phyloP scores from a whole-genome alignment of 192 early-diverging fungal genomes.

The Backusella parvicylindrica region DNA sequence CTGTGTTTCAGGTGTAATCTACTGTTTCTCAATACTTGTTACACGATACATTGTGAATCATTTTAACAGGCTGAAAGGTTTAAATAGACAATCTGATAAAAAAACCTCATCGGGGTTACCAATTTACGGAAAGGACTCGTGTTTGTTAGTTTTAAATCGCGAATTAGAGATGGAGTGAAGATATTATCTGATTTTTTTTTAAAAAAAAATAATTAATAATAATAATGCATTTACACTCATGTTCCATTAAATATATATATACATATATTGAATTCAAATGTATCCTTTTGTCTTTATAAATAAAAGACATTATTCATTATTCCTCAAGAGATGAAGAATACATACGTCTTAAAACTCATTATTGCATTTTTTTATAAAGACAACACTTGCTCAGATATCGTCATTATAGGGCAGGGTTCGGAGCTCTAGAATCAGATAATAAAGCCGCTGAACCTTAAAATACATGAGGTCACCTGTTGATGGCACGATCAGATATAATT shows the following conservation, averaged over 20 bases:
- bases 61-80: background rate
- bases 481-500: conserved; percentile 10
- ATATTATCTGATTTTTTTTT: background rate
- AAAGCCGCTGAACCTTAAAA: conserved; percentile 1
- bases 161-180: background rate
- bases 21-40: background rate
- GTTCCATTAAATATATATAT: background rate
- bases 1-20: background rate
- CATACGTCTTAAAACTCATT: background rate
- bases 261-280: background rate
- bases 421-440: conserved; percentile 16
- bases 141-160: background rate
- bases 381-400: background rate
- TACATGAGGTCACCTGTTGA: conserved; percentile 1
- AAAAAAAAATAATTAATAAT: background rate
- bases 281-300: background rate
- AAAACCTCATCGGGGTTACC: background rate
- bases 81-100: background rate
- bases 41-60: background rate
- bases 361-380: too few relatives aligned
- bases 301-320: background rate
- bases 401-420: background rate
- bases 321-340: background rate
- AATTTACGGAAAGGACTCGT: background rate
- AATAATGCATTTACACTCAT: background rate